A percentile compares a stretch with the other conserved stretches of the same genome.
These are phyloP conservation scores for Handroanthus guayacan DNA, from an alignment of 257 asterid species.

Conservation along the genomic window DNA sequence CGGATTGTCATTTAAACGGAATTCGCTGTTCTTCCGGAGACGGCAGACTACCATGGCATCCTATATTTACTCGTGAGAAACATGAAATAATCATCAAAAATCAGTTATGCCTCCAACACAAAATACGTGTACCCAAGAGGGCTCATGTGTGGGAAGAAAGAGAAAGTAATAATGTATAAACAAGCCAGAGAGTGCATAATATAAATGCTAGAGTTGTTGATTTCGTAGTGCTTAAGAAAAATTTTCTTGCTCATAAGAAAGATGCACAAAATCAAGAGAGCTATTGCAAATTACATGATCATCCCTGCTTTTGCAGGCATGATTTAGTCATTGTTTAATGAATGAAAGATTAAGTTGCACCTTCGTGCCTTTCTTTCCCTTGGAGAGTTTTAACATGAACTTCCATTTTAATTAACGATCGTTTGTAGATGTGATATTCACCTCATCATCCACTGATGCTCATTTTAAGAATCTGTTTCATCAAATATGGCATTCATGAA, in stretches of 20 bases:
- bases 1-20: conserved; percentile 52
- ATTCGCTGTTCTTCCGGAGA: conserved; percentile 72
- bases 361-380: too few relatives aligned
- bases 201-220: neutral
- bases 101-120: neutral
- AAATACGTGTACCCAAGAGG: neutral
- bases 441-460: too few relatives aligned
- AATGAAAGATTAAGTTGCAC: too few relatives aligned
- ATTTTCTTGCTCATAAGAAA: neutral
- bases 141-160: neutral
- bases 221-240: neutral
- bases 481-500: neutral
- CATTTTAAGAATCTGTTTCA: too few relatives aligned
- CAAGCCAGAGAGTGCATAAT: neutral
- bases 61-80: conserved; percentile 41
- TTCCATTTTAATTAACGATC: too few relatives aligned
- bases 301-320: too few relatives aligned
- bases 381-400: too few relatives aligned
- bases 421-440: too few relatives aligned
- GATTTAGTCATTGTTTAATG: too few relatives aligned
- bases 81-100: neutral
- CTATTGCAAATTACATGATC: too few relatives aligned
- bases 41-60: conserved; percentile 86
- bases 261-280: too few relatives aligned
- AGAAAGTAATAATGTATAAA: neutral